Percentiles rank a stretch among this genome's conserved stretches.
Evolutionary conservation across 2,329 filamentous ascomycete genomes (phyloP).

Genomic region (Cercospora sesami): DNA sequence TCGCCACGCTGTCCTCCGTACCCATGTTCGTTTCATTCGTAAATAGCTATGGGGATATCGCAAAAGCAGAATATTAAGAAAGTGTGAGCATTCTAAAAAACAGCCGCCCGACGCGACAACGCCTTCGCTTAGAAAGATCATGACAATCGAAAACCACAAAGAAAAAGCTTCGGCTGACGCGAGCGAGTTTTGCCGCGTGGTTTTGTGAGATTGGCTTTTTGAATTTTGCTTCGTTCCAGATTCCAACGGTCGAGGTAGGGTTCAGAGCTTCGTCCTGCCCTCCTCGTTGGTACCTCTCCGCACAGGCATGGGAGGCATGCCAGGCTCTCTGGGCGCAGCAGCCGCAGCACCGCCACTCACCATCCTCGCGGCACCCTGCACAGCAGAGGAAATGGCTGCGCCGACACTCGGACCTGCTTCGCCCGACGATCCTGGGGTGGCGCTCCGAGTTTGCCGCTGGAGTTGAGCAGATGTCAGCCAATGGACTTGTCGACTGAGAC

Average conservation of each 20-base stretch:
- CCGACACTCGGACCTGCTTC: constrained; percentile 31
- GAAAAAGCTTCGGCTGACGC: neutral
- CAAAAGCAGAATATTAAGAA: neutral
- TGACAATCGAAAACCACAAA: neutral
- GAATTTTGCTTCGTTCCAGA: neutral
- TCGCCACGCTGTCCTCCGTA: neutral
- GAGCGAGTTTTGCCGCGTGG: neutral
- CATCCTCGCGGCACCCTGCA: constrained; percentile 34
- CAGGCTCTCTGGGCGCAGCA: constrained; percentile 11
- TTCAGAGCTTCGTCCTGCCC: constrained; percentile 41
- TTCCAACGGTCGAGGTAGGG: neutral
- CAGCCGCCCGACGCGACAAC: neutral
- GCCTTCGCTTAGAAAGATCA: constrained; percentile 2
- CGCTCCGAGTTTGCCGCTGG: constrained; percentile 41
- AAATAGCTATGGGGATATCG: neutral
- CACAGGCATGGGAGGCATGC: constrained; percentile 23
- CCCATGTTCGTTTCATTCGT: neutral
- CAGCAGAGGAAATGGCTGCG: constrained; percentile 33
- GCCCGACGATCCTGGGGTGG: constrained; percentile 20
- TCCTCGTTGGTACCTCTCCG: constrained; percentile 39
- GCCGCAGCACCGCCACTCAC: constrained; percentile 22
- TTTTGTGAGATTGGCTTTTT: neutral
- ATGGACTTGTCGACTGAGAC: constrained; percentile 61
- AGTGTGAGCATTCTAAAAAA: neutral
- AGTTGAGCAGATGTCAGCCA: constrained; percentile 62